phyloP scores from a whole-genome alignment of 176 grass and related monocot genomes.

The Zoysia japonica region DNA sequence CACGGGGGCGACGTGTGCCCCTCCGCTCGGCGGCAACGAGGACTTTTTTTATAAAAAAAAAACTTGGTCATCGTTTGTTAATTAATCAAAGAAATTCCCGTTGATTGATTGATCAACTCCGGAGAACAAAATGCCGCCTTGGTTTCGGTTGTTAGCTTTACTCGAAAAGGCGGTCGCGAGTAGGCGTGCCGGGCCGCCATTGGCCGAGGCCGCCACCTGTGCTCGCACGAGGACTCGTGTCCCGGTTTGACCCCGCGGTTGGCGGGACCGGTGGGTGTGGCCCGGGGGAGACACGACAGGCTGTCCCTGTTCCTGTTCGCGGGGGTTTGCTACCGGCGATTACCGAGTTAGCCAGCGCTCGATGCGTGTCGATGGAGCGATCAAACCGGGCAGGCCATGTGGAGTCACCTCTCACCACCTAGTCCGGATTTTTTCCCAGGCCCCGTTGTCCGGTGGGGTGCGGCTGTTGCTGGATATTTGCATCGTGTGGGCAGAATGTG shows the following conservation, averaged over 20 bases:
- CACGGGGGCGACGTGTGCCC: neutral
- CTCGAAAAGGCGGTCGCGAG: neutral
- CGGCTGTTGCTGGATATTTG: no score
- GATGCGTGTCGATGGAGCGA: neutral
- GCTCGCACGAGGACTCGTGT: constrained; percentile 9
- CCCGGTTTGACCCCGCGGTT: neutral
- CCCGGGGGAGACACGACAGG: neutral
- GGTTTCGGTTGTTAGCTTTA: no score
- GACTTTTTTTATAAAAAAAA: no score
- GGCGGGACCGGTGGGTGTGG: neutral
- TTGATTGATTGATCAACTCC: neutral
- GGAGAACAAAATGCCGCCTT: neutral
- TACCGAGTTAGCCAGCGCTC: neutral
- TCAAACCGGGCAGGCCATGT: neutral
- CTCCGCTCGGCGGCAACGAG: neutral
- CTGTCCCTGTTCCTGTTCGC: neutral
- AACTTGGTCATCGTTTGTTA: neutral
- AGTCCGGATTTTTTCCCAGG: no score
- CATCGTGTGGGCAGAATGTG: no score
- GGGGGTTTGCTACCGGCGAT: neutral
- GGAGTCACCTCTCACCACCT: neutral
- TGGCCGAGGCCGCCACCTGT: neutral
- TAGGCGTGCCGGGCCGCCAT: neutral
- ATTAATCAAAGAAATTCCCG: neutral
- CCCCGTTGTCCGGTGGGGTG: no score